Conservation (phyloP, 768 basidiomycete genomes). For the Mycena latifolia region DNA sequence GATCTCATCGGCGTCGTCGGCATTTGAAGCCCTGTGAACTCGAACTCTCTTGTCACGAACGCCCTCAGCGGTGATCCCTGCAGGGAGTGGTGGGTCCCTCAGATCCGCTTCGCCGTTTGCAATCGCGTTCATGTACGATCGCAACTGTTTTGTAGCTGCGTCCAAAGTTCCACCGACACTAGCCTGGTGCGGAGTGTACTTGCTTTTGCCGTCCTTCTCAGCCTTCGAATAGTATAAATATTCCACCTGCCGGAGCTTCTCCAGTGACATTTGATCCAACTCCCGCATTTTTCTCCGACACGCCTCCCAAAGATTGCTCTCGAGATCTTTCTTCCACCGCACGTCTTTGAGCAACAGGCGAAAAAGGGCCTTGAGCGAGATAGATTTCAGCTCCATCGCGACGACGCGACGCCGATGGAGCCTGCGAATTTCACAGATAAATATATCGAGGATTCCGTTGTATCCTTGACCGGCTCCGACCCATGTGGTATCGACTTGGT, state of each 20-base stretch:
- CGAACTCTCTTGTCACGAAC: too few relatives aligned
- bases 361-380: background rate
- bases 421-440: background rate
- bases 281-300: background rate
- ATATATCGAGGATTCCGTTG: background rate
- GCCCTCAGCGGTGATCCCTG: too few relatives aligned
- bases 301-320: too few relatives aligned
- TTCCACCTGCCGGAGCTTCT: background rate
- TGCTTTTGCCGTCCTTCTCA: background rate
- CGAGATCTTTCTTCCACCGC: background rate
- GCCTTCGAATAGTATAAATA: background rate
- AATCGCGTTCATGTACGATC: slow-evolving; percentile 11
- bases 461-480: background rate
- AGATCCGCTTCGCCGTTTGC: background rate
- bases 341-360: background rate
- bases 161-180: background rate
- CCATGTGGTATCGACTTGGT: too few relatives aligned
- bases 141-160: background rate
- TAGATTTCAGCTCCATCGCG: slow-evolving; percentile 12
- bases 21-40: too few relatives aligned
- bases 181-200: too few relatives aligned
- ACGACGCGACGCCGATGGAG: background rate
- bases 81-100: too few relatives aligned
- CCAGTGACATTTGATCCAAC: background rate
- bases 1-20: background rate